Evolutionary conservation across 1,139 yeast species (phyloP).

Genomic region (Lodderomyces oxycetoniae): DNA sequence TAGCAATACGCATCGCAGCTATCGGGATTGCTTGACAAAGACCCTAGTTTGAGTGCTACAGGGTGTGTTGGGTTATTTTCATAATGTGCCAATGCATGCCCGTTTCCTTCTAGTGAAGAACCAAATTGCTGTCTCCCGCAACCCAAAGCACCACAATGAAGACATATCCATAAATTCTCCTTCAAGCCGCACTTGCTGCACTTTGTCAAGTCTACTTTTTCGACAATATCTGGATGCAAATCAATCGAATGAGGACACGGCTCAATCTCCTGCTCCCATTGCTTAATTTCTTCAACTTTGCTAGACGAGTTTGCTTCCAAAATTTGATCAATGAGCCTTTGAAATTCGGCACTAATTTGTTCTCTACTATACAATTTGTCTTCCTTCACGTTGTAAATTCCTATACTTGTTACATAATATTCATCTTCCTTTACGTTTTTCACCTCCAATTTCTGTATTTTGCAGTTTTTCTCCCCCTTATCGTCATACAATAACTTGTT

Average conservation of each 20-base stretch:
- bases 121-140: constrained; percentile 94
- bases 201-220: constrained; percentile 36
- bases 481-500: constrained; percentile 17
- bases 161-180: constrained; percentile 83
- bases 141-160: constrained; percentile 84
- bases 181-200: constrained; percentile 61
- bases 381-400: constrained; percentile 40
- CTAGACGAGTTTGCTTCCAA: constrained; percentile 62
- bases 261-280: constrained; percentile 86
- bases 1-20: constrained; percentile 82
- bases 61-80: constrained; percentile 51
- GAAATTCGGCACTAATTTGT: constrained; percentile 21
- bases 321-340: constrained; percentile 43
- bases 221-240: constrained; percentile 54
- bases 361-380: constrained; percentile 21
- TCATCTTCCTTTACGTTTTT: constrained; percentile 68
- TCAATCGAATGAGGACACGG: constrained; percentile 73
- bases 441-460: constrained; percentile 71
- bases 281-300: constrained; percentile 66
- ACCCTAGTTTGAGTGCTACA: constrained; percentile 86
- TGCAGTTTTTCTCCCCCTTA: constrained; percentile 39
- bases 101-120: constrained; percentile 77
- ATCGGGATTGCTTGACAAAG: constrained; percentile 61
- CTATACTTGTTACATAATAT: constrained; percentile 47
- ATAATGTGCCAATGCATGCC: constrained; percentile 80